phyloP scores from a whole-genome alignment of 257 asterid species.

The Ilex asprella region DNA sequence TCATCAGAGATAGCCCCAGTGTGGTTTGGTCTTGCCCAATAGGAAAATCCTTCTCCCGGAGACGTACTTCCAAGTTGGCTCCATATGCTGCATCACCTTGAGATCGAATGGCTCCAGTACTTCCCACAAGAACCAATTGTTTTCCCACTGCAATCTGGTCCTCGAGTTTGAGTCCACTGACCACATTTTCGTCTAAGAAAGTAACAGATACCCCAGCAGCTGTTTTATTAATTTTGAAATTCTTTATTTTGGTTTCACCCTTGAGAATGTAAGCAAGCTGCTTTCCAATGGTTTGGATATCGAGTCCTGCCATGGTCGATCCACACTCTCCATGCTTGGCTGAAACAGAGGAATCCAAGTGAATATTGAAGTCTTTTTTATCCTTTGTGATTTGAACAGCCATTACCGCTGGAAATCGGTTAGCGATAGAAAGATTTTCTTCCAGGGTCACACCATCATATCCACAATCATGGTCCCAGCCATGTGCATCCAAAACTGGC shows the following conservation, averaged over 20 bases:
- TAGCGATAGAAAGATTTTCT: conserved; percentile 20
- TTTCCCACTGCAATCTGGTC: conserved; percentile 28
- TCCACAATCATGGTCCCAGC: conserved; percentile 45
- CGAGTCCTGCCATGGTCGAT: conserved; percentile 29
- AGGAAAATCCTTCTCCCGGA: conserved; percentile 20
- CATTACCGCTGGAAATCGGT: conserved; percentile 25
- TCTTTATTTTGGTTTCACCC: conserved; percentile 20
- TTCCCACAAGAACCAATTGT: conserved; percentile 20
- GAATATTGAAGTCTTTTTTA: conserved; percentile 24
- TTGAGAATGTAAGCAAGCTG: conserved; percentile 24
- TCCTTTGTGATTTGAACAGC: conserved; percentile 32
- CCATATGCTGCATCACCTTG: conserved; percentile 32
- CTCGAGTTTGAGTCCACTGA: conserved; percentile 24
- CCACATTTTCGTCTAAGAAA: conserved; percentile 19
- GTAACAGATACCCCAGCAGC: conserved; percentile 34
- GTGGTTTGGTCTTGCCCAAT: conserved; percentile 20
- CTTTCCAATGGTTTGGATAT: conserved; percentile 21
- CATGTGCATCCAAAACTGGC: conserved; percentile 28
- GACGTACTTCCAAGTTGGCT: conserved; percentile 27
- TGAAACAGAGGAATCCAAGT: conserved; percentile 29
- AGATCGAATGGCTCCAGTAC: conserved; percentile 23
- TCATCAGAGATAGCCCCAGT: conserved; percentile 31
- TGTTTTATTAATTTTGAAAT: conserved; percentile 18
- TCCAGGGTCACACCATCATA: conserved; percentile 31
- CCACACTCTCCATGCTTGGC: conserved; percentile 27